phyloP scores from a whole-genome alignment of 2,329 filamentous ascomycete species.

The Aureobasidium sp. region DNA sequence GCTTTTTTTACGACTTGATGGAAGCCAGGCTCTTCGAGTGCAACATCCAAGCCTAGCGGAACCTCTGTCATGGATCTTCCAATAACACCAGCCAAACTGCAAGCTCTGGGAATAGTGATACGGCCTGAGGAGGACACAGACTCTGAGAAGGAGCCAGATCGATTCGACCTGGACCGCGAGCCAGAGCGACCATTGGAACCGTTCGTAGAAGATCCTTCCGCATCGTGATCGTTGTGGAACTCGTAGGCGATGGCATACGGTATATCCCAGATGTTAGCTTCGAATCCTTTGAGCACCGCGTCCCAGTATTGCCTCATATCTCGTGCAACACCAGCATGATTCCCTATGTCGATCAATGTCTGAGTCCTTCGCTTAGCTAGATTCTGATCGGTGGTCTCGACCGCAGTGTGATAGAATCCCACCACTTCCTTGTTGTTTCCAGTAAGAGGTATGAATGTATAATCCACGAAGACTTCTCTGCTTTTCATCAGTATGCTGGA shows the following conservation, averaged over 20 bases:
- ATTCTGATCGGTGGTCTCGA: slow-evolving; percentile 10
- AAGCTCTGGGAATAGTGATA: not conserved
- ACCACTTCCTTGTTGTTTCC: not conserved
- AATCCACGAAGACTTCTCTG: slow-evolving; percentile 14
- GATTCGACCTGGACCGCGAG: not conserved
- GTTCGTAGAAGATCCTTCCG: not conserved
- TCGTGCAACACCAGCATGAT: slow-evolving; percentile 1
- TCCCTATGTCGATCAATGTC: slow-evolving; percentile 2
- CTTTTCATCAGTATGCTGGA: not conserved
- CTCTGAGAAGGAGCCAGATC: not conserved
- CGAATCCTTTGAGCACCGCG: slow-evolving; percentile 8
- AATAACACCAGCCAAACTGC: slow-evolving; percentile 9
- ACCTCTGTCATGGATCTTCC: not conserved
- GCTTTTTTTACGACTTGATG: slow-evolving; percentile 3
- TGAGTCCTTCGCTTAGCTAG: slow-evolving; percentile 8
- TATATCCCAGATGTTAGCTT: slow-evolving; percentile 12
- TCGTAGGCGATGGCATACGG: slow-evolving; percentile 12
- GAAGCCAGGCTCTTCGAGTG: not conserved
- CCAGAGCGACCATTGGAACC: not conserved
- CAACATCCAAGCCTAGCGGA: not conserved
- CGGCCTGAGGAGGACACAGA: not conserved
- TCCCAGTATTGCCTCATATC: slow-evolving; percentile 8
- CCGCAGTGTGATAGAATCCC: slow-evolving; percentile 10
- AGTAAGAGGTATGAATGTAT: slow-evolving; percentile 13
- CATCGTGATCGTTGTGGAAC: slow-evolving; percentile 8